A percentile compares a stretch with the other conserved stretches of the same genome.
Evolutionary conservation across 495 filamentous ascomycete genomes (phyloP).

Genomic region (Talaromyces proteolyticus): DNA sequence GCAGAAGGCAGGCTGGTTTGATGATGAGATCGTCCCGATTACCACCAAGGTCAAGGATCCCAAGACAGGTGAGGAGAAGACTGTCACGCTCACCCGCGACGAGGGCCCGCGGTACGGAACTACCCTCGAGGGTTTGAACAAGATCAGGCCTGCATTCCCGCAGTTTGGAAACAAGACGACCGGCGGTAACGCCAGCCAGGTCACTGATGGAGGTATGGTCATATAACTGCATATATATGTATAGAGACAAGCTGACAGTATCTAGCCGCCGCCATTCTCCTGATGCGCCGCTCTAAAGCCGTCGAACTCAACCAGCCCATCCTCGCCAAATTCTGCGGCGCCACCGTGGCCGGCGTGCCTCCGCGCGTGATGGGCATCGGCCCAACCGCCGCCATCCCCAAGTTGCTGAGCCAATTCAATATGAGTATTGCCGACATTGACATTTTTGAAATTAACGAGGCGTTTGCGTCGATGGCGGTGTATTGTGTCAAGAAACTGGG

Average conservation of each 20-base stretch:
- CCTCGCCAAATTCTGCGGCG: conserved; percentile 88
- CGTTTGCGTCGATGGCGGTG: conserved; percentile 94
- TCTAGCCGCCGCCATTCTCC: conserved; percentile 72
- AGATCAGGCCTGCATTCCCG: conserved; percentile 89
- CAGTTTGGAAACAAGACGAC: conserved; percentile 83
- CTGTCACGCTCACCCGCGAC: conserved; percentile 74
- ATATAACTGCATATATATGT: not conserved
- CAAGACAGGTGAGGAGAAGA: conserved; percentile 69
- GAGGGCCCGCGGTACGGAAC: conserved; percentile 89
- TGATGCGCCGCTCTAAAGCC: conserved; percentile 92
- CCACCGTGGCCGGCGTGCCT: conserved; percentile 82
- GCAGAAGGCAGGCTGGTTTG: conserved; percentile 89
- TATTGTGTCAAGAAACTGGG: conserved; percentile 79
- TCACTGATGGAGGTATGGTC: conserved; percentile 73
- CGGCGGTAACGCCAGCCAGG: conserved; percentile 92
- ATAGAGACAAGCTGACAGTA: too few species aligned
- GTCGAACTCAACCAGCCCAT: conserved; percentile 86
- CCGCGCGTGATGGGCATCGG: conserved; percentile 98
- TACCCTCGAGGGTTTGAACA: conserved; percentile 70
- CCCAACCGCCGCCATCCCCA: conserved; percentile 88
- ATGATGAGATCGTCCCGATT: conserved; percentile 92
- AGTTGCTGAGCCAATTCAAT: conserved; percentile 77
- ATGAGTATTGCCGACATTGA: conserved; percentile 79
- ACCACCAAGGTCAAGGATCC: conserved; percentile 73
- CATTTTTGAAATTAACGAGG: conserved; percentile 93